Conservation (phyloP, 805 yeast species). For the Candida rishiriensis region DNA sequence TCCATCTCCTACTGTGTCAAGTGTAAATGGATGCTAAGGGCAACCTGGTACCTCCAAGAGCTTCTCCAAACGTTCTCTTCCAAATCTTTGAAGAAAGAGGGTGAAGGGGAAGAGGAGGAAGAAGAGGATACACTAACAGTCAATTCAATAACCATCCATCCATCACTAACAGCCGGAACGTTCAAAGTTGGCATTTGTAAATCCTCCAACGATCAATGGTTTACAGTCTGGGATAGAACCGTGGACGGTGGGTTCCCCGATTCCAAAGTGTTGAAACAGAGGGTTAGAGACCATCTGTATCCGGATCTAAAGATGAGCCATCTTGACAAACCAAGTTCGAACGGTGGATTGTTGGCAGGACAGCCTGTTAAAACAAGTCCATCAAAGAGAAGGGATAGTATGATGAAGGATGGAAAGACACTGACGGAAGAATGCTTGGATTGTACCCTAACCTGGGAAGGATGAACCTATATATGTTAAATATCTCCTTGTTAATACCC, state of each 20-base stretch:
- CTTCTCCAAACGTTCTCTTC: slow-evolving; percentile 67
- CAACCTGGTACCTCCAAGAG: slow-evolving; percentile 86
- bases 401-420: slow-evolving; percentile 3
- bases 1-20: slow-evolving; percentile 71
- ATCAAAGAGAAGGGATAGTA: background rate
- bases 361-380: background rate
- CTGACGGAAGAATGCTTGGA: slow-evolving; percentile 27
- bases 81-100: slow-evolving; percentile 8
- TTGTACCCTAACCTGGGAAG: slow-evolving; percentile 28
- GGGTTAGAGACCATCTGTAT: slow-evolving; percentile 53
- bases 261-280: slow-evolving; percentile 68
- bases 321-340: slow-evolving; percentile 40
- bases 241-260: slow-evolving; percentile 79
- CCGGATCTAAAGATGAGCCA: slow-evolving; percentile 61
- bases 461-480: slow-evolving; percentile 5
- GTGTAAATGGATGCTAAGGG: slow-evolving; percentile 87
- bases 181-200: slow-evolving; percentile 54
- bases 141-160: slow-evolving; percentile 49
- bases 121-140: slow-evolving; percentile 36
- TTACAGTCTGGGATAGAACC: slow-evolving; percentile 57
- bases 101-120: slow-evolving; percentile 8
- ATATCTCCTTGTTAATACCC: slow-evolving; percentile 1
- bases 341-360: slow-evolving; percentile 19
- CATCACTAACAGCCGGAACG: slow-evolving; percentile 47
- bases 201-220: slow-evolving; percentile 23